Evolutionary conservation across 768 basidiomycete genomes (phyloP).

Genomic region (Lactarius pseudohatsudake): DNA sequence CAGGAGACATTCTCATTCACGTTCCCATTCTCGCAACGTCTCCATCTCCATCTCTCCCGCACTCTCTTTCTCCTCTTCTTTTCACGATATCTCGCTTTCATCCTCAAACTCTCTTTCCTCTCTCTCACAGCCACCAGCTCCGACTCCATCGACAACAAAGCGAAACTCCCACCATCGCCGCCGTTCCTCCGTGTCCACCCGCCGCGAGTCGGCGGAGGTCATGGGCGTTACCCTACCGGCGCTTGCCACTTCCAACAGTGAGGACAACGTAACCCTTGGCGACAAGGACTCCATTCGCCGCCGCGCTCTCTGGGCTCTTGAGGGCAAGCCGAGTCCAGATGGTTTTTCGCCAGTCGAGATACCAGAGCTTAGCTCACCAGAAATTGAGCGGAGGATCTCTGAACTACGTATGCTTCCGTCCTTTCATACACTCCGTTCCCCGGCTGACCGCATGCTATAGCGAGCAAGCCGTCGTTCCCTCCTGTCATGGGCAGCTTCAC

Average conservation of each 20-base stretch:
- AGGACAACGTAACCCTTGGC: constrained; percentile 66
- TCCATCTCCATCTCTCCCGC: constrained; percentile 42
- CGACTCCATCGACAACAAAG: constrained; percentile 42
- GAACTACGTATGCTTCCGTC: constrained; percentile 60
- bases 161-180: constrained; percentile 83
- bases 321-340: constrained; percentile 70
- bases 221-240: constrained; percentile 80
- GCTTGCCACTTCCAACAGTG: constrained; percentile 56
- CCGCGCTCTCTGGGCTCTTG: constrained; percentile 81
- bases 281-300: constrained; percentile 80
- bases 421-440: constrained; percentile 1
- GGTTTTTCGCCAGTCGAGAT: constrained; percentile 79
- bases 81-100: constrained; percentile 36
- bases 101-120: constrained; percentile 36
- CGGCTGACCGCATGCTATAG: constrained; percentile 36
- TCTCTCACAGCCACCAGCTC: constrained; percentile 31
- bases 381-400: constrained; percentile 54
- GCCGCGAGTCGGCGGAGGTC: constrained; percentile 85
- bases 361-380: constrained; percentile 67
- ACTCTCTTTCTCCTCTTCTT: constrained; percentile 38
- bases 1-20: constrained; percentile 52
- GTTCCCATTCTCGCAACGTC: constrained; percentile 71
- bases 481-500: constrained; percentile 47
- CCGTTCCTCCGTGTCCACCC: constrained; percentile 85
- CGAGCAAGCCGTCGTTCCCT: constrained; percentile 60